These are phyloP conservation scores for Trametes punicea DNA, from an alignment of 768 basidiomycete species.

Conservation along the genomic window DNA sequence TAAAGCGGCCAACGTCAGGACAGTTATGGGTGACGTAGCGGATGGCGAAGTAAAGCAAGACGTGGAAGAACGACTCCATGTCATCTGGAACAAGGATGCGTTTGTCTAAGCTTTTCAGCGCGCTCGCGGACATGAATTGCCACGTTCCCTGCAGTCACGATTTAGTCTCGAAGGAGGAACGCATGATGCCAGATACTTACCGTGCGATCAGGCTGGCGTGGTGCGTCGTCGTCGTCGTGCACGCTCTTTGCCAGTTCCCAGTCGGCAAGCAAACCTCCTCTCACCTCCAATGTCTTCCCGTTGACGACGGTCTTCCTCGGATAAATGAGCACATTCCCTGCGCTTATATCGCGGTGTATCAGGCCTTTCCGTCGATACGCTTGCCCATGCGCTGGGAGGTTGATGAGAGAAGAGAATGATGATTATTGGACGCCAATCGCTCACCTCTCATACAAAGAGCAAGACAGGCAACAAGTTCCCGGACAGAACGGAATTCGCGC, in stretches of 20 bases:
- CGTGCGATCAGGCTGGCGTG: conserved; percentile 6
- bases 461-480: background rate
- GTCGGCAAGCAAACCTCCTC: conserved; percentile 2
- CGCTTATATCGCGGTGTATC: conserved; percentile 11
- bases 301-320: background rate
- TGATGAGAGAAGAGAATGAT: background rate
- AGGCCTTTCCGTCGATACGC: background rate
- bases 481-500: background rate
- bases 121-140: conserved; percentile 7
- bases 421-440: background rate
- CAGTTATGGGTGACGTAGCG: conserved; percentile 16
- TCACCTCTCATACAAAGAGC: background rate
- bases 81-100: conserved; percentile 1
- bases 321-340: conserved; percentile 7
- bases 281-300: background rate
- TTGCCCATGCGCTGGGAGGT: background rate
- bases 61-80: conserved; percentile 13
- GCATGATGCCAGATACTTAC: background rate
- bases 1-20: conserved; percentile 7
- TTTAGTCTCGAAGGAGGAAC: background rate
- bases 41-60: conserved; percentile 8
- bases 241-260: conserved; percentile 7
- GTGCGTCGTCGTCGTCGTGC: background rate
- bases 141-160: background rate
- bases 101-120: background rate